Conservation (phyloP, 257 asterid genomes). For the Leonotis leonurus region DNA sequence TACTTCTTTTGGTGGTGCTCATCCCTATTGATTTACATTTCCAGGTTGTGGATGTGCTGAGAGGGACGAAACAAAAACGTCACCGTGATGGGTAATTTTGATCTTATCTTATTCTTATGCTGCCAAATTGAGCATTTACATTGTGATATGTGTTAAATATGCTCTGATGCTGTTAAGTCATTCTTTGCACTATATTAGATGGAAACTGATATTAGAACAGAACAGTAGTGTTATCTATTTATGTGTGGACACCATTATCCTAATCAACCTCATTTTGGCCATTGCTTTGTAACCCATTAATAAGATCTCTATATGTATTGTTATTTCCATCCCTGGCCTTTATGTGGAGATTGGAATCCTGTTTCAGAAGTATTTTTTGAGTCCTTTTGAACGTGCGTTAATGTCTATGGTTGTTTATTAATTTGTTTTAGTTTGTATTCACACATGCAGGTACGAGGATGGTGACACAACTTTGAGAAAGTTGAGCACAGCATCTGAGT, state of each 20-base stretch:
- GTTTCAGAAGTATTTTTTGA: neutral
- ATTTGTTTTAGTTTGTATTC: neutral
- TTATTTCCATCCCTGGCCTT: neutral
- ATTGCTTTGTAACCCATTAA: neutral
- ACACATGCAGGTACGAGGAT: constrained; percentile 67
- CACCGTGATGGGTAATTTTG: constrained; percentile 75
- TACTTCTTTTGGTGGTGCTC: constrained; percentile 5
- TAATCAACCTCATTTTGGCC: too few species aligned
- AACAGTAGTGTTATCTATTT: neutral
- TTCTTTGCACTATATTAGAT: neutral
- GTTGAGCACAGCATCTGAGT: constrained; percentile 65
- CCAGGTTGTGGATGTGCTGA: constrained; percentile 75
- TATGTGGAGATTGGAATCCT: neutral
- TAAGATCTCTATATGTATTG: too few species aligned
- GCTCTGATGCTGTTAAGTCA: neutral
- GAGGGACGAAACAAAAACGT: constrained; percentile 69
- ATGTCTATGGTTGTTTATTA: neutral
- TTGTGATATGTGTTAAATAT: neutral
- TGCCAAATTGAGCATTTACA: too few species aligned
- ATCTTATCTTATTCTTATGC: neutral
- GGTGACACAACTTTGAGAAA: constrained; percentile 75
- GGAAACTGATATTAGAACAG: neutral
- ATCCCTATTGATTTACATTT: neutral
- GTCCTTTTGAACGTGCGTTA: neutral
- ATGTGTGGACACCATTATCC: neutral